phyloP scores from a whole-genome alignment of 345 rosid species.

The Carallia pectinifolia region DNA sequence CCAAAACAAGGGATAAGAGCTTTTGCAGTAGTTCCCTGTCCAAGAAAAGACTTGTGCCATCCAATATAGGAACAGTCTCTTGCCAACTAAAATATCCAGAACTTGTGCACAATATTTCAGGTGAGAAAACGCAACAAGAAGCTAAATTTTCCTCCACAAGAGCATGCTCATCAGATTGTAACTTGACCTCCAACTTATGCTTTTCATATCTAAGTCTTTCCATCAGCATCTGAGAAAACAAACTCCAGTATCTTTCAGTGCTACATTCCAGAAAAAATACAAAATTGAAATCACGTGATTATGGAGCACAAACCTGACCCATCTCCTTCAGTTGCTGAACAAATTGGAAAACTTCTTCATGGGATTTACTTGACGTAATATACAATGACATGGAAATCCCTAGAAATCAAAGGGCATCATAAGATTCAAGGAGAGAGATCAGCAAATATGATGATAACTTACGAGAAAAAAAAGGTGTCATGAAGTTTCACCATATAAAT shows the following conservation, averaged over 20 bases:
- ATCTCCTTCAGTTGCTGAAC: slow-evolving; percentile 60
- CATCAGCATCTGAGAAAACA: slow-evolving; percentile 52
- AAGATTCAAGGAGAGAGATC: not conserved
- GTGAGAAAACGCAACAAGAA: slow-evolving; percentile 51
- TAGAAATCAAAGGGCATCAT: slow-evolving; percentile 17
- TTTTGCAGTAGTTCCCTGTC: slow-evolving; percentile 66
- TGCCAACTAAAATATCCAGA: slow-evolving; percentile 55
- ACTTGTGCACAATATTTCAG: slow-evolving; percentile 49
- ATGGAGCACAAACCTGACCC: slow-evolving; percentile 48
- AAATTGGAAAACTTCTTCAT: slow-evolving; percentile 37
- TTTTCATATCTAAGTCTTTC: slow-evolving; percentile 63
- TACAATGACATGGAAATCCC: slow-evolving; percentile 78
- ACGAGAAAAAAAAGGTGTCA: not conserved
- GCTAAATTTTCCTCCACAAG: slow-evolving; percentile 28
- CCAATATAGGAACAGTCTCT: slow-evolving; percentile 51
- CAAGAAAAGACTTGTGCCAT: slow-evolving; percentile 58
- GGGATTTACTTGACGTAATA: slow-evolving; percentile 40
- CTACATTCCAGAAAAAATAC: not conserved
- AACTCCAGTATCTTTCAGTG: not conserved
- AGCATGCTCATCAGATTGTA: slow-evolving; percentile 26
- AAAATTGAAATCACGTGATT: slow-evolving; percentile 19
- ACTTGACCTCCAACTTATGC: slow-evolving; percentile 37
- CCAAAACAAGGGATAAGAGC: slow-evolving; percentile 40
- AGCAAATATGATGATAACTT: not conserved
- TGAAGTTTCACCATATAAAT: not conserved